These are phyloP conservation scores for Inonotus hispidus DNA, from an alignment of 1,284 basidiomycete species.

Conservation along the genomic window DNA sequence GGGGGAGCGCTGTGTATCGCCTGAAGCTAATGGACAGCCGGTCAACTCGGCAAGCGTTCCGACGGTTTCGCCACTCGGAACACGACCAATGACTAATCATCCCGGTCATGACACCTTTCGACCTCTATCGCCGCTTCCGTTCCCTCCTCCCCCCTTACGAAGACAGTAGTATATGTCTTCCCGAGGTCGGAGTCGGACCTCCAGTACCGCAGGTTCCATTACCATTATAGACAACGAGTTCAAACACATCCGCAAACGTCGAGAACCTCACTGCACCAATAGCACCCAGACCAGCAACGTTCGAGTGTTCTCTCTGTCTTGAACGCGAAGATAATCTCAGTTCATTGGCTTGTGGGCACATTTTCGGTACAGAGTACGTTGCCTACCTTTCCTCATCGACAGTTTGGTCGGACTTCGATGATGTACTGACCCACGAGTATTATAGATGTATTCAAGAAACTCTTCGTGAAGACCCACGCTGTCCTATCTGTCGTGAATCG, in stretches of 20 bases:
- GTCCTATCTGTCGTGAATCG: constrained; percentile 2
- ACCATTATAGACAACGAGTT: background rate
- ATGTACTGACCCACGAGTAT: background rate
- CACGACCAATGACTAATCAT: background rate
- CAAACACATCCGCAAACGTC: background rate
- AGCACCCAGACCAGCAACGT: background rate
- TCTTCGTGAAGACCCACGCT: background rate
- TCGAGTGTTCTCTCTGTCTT: constrained; percentile 9
- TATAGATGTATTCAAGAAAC: constrained; percentile 1
- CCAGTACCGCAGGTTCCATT: background rate
- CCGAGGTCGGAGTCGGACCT: background rate
- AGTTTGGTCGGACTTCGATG: background rate
- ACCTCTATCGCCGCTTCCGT: background rate
- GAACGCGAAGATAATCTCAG: constrained; percentile 8
- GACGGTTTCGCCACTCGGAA: background rate
- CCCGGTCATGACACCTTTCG: background rate
- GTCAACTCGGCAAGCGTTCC: background rate
- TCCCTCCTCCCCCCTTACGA: background rate
- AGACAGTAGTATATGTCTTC: background rate
- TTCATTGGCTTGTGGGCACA: constrained; percentile 7
- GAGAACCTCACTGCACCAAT: no score
- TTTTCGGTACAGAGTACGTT: constrained; percentile 9
- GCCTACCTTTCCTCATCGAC: background rate
- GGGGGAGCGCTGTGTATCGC: background rate
- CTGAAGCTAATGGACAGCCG: background rate